Evolutionary conservation across 768 basidiomycete species (phyloP), one percentile per base, ranked within the genome.

Genomic region (Glaciozyma martinii): DNA sequence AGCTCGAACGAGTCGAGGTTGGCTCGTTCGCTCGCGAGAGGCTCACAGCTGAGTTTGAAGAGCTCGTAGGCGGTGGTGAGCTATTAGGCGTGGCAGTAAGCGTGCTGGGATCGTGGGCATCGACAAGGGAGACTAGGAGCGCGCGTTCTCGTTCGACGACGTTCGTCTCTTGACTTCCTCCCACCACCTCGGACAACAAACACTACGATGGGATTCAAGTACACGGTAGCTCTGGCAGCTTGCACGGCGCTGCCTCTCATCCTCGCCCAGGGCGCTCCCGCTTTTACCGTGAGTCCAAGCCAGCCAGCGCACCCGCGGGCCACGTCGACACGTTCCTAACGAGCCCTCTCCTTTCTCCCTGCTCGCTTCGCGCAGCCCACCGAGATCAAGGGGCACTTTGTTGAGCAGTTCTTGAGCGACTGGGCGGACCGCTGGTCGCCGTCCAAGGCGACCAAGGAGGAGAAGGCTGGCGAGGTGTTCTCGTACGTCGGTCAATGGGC

Each of bases 401-500:
- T 99, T 70, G 95, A 99, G 78, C 95, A 99, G 77, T 99, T 98
- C 82, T 88, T 86, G 23, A 85, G 86, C 56, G 66, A 32, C n/a
- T 94, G 91, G 86, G 74, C 85, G 18, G 81, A 87, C 68, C 88
- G 93, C 62, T 99, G 95, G 94, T 91, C 89, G 58, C 86, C 93
- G 44, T 97, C 93, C 7, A 87, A 91, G 76, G 95, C 95, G 12
- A 97, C 92, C 71, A 98, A 98, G 83, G 92, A 94, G 84, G 94
- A 91, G 57, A 89, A 90, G 62, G 90, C 91, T 68, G 86, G 88
- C 70, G 95, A 99, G 82, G 63, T 73, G 37, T 95, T 92, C 81
- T 89, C 87, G 75, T 95, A 97, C 77, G 92, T 97, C 75, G 95
- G 95, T 75, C 84, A 90, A 76, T 99, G 95, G 95, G 82, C 85